A percentile compares a stretch with the other conserved stretches of the same genome.
Evolutionary conservation across 805 yeast species (phyloP).

Genomic region (Candida oleophila): DNA sequence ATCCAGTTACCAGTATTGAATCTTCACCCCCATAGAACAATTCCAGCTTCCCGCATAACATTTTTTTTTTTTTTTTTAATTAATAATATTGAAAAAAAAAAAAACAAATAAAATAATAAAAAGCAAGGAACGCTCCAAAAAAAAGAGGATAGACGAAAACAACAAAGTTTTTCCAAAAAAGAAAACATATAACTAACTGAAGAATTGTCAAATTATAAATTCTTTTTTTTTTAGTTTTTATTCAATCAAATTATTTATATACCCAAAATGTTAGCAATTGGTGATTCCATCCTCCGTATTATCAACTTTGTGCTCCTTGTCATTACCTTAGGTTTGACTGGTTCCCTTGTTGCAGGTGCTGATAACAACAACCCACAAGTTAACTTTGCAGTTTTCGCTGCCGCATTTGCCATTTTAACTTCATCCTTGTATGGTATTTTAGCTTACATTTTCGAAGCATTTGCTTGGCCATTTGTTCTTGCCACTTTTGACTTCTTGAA

Average conservation of each 20-base stretch:
- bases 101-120: not conserved
- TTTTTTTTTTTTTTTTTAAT: too few relatives aligned
- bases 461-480: slow-evolving; percentile 85
- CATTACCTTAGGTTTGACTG: slow-evolving; percentile 82
- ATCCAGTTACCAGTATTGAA: too few relatives aligned
- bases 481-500: slow-evolving; percentile 81
- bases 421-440: slow-evolving; percentile 75
- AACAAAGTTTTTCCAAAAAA: slow-evolving; percentile 1
- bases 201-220: not conserved
- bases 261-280: slow-evolving; percentile 56
- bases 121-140: not conserved
- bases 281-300: slow-evolving; percentile 74
- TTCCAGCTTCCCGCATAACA: too few relatives aligned
- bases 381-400: slow-evolving; percentile 82
- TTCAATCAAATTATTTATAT: not conserved
- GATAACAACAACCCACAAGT: slow-evolving; percentile 65
- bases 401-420: slow-evolving; percentile 81
- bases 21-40: too few relatives aligned
- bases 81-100: not conserved
- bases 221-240: not conserved
- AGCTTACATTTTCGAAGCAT: slow-evolving; percentile 73
- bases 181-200: not conserved
- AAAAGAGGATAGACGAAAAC: not conserved
- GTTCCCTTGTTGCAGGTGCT: slow-evolving; percentile 75
- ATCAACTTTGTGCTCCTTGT: slow-evolving; percentile 74